Conservation (phyloP, 2,329 filamentous ascomycete genomes). For the Dryadomyces quercivorus region DNA sequence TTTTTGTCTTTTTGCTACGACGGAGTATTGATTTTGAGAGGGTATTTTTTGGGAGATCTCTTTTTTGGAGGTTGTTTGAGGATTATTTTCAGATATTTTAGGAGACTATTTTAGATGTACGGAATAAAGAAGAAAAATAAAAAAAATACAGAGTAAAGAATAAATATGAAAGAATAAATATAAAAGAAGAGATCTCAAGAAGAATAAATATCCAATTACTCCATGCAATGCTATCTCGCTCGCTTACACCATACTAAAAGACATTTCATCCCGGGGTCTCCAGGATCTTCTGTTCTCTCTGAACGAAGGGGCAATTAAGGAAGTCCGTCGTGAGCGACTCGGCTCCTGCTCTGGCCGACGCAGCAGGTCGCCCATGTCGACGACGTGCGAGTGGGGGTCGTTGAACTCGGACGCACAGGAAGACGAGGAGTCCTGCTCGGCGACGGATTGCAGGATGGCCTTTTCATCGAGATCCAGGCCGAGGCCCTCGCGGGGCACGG, state of each 20-base stretch:
- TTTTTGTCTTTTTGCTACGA: constrained; percentile 2
- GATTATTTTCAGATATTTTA: neutral
- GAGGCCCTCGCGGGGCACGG: neutral
- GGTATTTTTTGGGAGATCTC: too few relatives aligned
- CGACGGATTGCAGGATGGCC: neutral
- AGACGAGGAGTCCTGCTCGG: neutral
- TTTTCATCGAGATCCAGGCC: neutral
- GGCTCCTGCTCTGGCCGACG: too few relatives aligned
- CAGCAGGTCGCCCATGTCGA: neutral
- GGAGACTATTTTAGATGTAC: neutral
- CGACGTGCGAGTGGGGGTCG: neutral
- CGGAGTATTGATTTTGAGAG: too few relatives aligned
- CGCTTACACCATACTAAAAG: too few relatives aligned
- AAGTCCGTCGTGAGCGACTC: too few relatives aligned
- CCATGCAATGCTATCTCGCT: too few relatives aligned
- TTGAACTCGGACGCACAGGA: neutral
- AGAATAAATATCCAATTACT: neutral
- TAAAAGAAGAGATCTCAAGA: neutral
- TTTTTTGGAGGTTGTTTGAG: too few relatives aligned
- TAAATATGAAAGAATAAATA: neutral
- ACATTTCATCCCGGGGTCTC: too few relatives aligned
- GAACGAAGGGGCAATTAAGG: too few relatives aligned
- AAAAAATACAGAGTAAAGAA: neutral
- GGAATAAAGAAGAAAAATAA: neutral
- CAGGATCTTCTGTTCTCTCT: too few relatives aligned